Percentiles rank a stretch among this genome's conserved stretches.
phyloP scores from a whole-genome alignment of 192 early-diverging fungal genomes.

The Gamsiella multidivaricata region DNA sequence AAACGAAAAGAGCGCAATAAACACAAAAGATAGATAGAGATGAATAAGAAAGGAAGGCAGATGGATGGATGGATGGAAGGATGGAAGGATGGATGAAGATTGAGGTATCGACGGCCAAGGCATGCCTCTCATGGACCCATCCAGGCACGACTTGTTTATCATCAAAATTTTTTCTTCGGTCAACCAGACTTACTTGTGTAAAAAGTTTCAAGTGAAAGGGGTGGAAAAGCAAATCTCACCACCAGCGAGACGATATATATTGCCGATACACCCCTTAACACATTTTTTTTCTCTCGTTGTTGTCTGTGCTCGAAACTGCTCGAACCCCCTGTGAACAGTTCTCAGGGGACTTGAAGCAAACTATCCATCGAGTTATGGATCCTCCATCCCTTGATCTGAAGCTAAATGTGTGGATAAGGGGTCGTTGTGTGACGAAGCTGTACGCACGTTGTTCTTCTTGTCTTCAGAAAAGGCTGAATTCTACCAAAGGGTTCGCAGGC shows the following conservation, averaged over 20 bases:
- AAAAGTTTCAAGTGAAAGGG: slow-evolving; percentile 37
- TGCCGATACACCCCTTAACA: slow-evolving; percentile 3
- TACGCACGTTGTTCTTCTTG: neutral
- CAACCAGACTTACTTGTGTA: slow-evolving; percentile 33
- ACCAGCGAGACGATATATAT: slow-evolving; percentile 1
- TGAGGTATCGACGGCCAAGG: slow-evolving; percentile 17
- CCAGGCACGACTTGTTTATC: neutral
- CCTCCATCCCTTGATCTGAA: neutral
- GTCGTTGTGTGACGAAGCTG: neutral
- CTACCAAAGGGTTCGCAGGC: neutral
- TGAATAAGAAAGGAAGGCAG: neutral
- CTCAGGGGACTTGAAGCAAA: too few relatives aligned
- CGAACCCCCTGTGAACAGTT: too few relatives aligned
- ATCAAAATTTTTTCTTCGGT: slow-evolving; percentile 13
- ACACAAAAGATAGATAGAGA: too few relatives aligned
- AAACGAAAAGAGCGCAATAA: too few relatives aligned
- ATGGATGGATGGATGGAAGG: slow-evolving; percentile 17
- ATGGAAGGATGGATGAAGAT: too few relatives aligned
- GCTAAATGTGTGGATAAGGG: neutral
- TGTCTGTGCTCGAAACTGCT: too few relatives aligned
- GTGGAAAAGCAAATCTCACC: slow-evolving; percentile 9
- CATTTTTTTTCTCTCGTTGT: neutral
- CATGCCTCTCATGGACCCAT: neutral
- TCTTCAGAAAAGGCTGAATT: neutral
- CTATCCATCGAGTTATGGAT: neutral